phyloP scores from a whole-genome alignment of 2,329 filamentous ascomycete genomes.

The Penicillium crustosum region DNA sequence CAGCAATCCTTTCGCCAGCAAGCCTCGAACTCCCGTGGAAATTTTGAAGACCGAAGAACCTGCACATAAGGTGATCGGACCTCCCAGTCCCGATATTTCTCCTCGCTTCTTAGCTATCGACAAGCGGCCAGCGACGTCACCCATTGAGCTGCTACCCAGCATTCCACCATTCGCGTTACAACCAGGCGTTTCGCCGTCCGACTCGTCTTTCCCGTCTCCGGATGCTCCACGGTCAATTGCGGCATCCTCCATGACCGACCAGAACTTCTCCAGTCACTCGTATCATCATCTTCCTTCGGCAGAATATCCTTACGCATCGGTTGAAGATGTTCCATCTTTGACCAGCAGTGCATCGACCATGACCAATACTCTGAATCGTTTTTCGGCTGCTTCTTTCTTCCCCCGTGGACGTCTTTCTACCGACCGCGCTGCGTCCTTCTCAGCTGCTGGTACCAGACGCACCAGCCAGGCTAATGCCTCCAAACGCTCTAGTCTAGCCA shows the following conservation, averaged over 20 bases:
- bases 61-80: conserved; percentile 21
- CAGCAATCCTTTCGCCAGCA: conserved; percentile 24
- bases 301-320: conserved; percentile 44
- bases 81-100: conserved; percentile 39
- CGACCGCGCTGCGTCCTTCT: conserved; percentile 48
- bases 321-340: conserved; percentile 52
- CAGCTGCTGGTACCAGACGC: conserved; percentile 40
- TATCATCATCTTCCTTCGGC: conserved; percentile 40
- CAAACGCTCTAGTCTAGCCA: conserved; percentile 51
- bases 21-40: conserved; percentile 31
- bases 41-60: conserved; percentile 34
- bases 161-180: conserved; percentile 44
- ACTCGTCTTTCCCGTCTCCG: conserved; percentile 49
- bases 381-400: conserved; percentile 45
- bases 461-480: conserved; percentile 42
- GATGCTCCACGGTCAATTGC: conserved; percentile 45
- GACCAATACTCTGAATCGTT: conserved; percentile 44
- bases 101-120: conserved; percentile 39
- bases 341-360: conserved; percentile 51
- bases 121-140: conserved; percentile 45
- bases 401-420: conserved; percentile 43
- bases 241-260: conserved; percentile 45
- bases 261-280: conserved; percentile 37
- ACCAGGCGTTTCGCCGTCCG: conserved; percentile 38
- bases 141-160: conserved; percentile 40